Evolutionary conservation across 108 stramenopile genomes (phyloP), one percentile per base, ranked within the genome.

Genomic region (Cylindrotheca closterium): DNA sequence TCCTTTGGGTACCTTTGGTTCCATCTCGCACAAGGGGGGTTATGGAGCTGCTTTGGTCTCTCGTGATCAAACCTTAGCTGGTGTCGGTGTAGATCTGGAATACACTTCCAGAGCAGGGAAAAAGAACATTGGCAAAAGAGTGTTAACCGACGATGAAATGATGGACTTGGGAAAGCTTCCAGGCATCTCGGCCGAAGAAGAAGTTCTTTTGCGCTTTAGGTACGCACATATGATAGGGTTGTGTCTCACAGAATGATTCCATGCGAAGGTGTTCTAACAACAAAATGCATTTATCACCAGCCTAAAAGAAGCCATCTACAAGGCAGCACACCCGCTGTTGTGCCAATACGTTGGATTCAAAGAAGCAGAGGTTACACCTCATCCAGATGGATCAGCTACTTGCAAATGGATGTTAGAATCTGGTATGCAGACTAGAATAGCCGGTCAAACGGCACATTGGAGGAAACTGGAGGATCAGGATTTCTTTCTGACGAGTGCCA

Each of bases 241-340:
- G 18, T 15, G 19, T 57, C 21, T 2, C 28, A 26, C 21, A 21
- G 15, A n/a, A n/a, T n/a, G n/a, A n/a, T n/a, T 1, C 10, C 17
- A 23, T 51, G 22, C 30, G 56, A 12, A 30, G 17, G 29, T 17
- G 15, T 46, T 23, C 54, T 31, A 25, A 29, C 19, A 15, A 10
- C 32, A 12, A 29, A 18, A 5, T 34, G 25, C 12, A 17, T 25
- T 17, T 50, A 2, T 29, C 30, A 22, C 17, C n/a, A 83, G 88
- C 54, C 67, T 94, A 17, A 94, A 94, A 55, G 92, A 94, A 60
- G 82, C 84, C 30, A 71, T 94, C 15, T 94, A 94, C 79, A 94
- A 94, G 70, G 89, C 92, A 4, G 80, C 83, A 70, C 86, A 94
- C 62, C 89, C 92, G 47, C 61, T 89, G 34, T 49, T 91, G 1